Conservation (phyloP, 78 protist genomes). For the Dictyostelium capitatum region DNA sequence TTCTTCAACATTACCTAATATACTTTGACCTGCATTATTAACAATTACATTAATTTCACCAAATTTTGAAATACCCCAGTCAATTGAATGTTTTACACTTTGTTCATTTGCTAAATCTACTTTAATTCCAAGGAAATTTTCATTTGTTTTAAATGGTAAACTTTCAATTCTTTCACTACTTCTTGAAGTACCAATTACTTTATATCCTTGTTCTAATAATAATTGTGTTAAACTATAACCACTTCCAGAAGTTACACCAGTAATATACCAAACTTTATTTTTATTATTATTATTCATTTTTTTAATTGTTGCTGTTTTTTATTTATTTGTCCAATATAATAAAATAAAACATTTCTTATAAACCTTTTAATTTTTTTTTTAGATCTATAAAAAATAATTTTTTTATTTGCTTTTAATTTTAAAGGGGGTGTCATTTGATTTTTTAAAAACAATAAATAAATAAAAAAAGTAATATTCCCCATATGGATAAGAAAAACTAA, state of each 20-base stretch:
- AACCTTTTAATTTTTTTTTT: too few relatives aligned
- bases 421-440: too few relatives aligned
- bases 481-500: too few relatives aligned
- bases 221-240: neutral
- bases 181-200: conserved; percentile 5
- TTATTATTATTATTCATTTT: neutral
- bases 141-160: neutral
- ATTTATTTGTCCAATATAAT: too few relatives aligned
- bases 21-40: conserved; percentile 45
- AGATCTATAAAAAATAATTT: too few relatives aligned
- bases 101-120: conserved; percentile 3
- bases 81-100: neutral
- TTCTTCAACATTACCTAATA: conserved; percentile 39
- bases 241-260: conserved; percentile 25
- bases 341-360: too few relatives aligned
- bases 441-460: too few relatives aligned
- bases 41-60: conserved; percentile 16
- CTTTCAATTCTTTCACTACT: neutral
- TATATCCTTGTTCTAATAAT: neutral
- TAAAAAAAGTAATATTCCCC: too few relatives aligned
- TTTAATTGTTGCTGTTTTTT: neutral
- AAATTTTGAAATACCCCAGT: neutral
- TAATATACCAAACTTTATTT: conserved; percentile 55
- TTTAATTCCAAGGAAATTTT: neutral
- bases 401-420: too few relatives aligned